Base-by-base conservation (phyloP, 495 filamentous ascomycete species). In the Penicillium lividum region DNA sequence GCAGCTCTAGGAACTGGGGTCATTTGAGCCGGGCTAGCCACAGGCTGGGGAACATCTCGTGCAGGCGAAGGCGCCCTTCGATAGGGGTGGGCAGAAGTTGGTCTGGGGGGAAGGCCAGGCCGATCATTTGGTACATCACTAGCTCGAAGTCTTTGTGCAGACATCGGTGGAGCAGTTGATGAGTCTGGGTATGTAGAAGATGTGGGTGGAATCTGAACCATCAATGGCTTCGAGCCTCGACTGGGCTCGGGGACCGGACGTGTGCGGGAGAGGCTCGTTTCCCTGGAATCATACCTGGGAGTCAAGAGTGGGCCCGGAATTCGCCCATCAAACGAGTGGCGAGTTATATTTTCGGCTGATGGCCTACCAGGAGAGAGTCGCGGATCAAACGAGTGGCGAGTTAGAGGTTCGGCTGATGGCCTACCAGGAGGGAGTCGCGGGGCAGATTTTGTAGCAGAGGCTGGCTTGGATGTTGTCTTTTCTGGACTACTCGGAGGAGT, bases 401-500 rank as follows among this genome's bases (percentile, higher is more conserved):
- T 48, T 4, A 68, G 69, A 2, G 60, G 62, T 31, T 70, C 68
- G 1, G 62, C 61, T 4, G 47, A 58, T 45, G 72, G 64, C 5
- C 67, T 65, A 33, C 60, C 50, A n/a, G 60, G 64, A 11, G 64
- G 57, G 40, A 53, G 61, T 27, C 46, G 57, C 3, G 48, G 54
- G 7, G 58, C 34, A 11, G 56, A 38, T 53, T 62, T 68, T 10
- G 36, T 46, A 13, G 61, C 22, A 6, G 67, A 59, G 5, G 55
- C 15, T 1, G 58, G 60, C 51, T 68, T 72, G 9, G 66, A 29
- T 2, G 71, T 50, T 6, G 78, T 71, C 50, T 83, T 89, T 52
- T 84, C 87, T 13, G 85, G 84, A 62, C 88, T 95, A 54, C 85
- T 87, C 13, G 93, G 92, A 10, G 93, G 93, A 31, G 92, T 97